Percentiles rank a stretch among this genome's conserved stretches.
Conservation (phyloP, 2,329 filamentous ascomycete species). For the Plectosphaerella sp. region DNA sequence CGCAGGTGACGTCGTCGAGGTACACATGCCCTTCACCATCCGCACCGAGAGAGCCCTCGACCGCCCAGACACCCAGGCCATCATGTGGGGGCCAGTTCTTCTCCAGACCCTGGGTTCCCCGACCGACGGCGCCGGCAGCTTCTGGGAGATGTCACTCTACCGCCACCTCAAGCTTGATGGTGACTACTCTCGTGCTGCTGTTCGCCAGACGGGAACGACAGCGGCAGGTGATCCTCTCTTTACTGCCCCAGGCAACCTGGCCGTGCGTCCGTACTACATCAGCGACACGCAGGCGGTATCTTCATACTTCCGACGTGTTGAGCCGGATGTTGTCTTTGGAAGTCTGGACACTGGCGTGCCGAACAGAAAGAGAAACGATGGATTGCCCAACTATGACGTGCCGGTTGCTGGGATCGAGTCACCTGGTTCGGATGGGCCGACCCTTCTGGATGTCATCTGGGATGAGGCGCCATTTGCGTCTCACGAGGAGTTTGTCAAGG, state of each 20-base stretch:
- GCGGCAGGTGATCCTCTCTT: constrained; percentile 20
- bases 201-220: constrained; percentile 13
- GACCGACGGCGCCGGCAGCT: constrained; percentile 13
- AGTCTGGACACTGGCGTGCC: constrained; percentile 17
- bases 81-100: constrained; percentile 24
- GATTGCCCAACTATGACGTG: constrained; percentile 22
- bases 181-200: constrained; percentile 19
- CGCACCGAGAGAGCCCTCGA: constrained; percentile 23
- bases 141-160: constrained; percentile 22
- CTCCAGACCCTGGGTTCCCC: constrained; percentile 22
- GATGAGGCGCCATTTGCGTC: constrained; percentile 22
- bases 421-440: constrained; percentile 23
- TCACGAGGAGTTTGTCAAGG: constrained; percentile 18
- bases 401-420: constrained; percentile 21
- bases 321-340: constrained; percentile 23
- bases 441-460: constrained; percentile 25
- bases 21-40: constrained; percentile 23
- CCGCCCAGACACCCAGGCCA: constrained; percentile 24
- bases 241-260: constrained; percentile 11
- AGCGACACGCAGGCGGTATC: constrained; percentile 21
- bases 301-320: constrained; percentile 24
- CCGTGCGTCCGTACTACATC: constrained; percentile 23
- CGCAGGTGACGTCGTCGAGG: constrained; percentile 21
- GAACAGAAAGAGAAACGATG: constrained; percentile 23
- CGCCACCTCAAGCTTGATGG: constrained; percentile 22